Base-by-base conservation (phyloP, 495 filamentous ascomycete genomes). In the Letharia lupina region DNA sequence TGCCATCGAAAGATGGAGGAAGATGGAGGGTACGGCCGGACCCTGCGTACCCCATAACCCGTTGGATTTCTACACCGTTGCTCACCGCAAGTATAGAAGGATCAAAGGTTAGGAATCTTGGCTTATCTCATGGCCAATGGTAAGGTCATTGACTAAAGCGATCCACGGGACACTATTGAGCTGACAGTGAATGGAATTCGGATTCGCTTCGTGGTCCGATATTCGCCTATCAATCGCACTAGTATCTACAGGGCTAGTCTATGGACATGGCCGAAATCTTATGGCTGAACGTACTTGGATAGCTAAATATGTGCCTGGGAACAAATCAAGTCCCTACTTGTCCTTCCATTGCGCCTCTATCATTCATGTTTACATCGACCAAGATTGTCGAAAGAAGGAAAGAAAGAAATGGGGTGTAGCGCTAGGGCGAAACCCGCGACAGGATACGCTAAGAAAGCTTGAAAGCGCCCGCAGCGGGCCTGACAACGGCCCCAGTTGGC, bases 41-140 rank as follows among this genome's bases (percentile, higher is more conserved):
- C 54, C 33, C 54, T 57, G 54, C 54, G 39, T 37, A 20, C 9
- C 9, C 13, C 1, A 1, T 11, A 35, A 57, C 8, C 7, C 54
- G 23, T 57, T 33, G 15, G 33, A 20, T 0, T 4, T 20, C 23
- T 6, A 12, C 13, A 23, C 3, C 4, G 4, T 20, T 20, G 33
- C 54, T 35, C 54, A 57, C 54, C 54, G 54, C 31, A 57, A 57
- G 13, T 35, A 33, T 57, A 15, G 33, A 37, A 56, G 52, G 52
- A 56, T 6, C 23, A 0, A 16, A 18, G 31, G 13, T 35, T 56
- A 56, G 52, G 52, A 52, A 18, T 56, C 52, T 7, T 56, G 11
- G 13, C 9, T 33, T 15, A 11, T 2, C 23, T 31, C 48, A 16
- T 54, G 7, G 23, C 48, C 23, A 54, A 54, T 31, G 2, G 23